A percentile compares a stretch with the other conserved stretches of the same genome.
These are phyloP conservation scores for Gomphus sp. DNA, from an alignment of 1,284 basidiomycete species.

Conservation along the genomic window DNA sequence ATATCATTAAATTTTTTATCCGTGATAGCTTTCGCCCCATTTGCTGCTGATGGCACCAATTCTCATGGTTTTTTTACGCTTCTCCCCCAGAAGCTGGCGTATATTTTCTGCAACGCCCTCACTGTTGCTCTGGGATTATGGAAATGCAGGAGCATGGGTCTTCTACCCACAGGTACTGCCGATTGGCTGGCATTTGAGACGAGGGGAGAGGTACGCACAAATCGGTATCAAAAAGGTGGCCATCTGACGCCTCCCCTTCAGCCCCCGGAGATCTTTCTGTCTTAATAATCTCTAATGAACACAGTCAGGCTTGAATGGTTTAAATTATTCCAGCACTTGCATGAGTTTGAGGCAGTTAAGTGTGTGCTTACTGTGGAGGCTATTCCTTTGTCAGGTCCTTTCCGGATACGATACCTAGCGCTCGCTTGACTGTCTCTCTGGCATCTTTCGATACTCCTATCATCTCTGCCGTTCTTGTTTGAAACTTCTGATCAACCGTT, in stretches of 20 bases:
- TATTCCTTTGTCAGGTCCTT: no score
- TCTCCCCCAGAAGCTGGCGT: constrained; percentile 57
- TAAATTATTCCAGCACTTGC: neutral
- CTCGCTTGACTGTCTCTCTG: no score
- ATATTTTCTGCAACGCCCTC: constrained; percentile 60
- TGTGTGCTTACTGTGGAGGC: neutral
- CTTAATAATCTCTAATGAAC: neutral
- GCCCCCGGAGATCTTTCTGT: neutral
- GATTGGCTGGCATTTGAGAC: constrained; percentile 92
- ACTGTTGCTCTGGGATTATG: constrained; percentile 76
- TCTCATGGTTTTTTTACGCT: constrained; percentile 43
- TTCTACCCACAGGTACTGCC: constrained; percentile 78
- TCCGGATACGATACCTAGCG: no score
- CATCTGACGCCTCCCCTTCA: neutral
- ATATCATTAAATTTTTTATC: constrained; percentile 1
- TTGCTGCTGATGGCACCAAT: constrained; percentile 44
- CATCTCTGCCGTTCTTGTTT: no score
- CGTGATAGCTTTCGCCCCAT: constrained; percentile 53
- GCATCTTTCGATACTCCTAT: no score
- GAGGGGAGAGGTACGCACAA: constrained; percentile 43
- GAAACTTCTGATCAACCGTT: no score
- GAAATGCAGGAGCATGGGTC: constrained; percentile 87
- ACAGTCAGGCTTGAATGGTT: neutral
- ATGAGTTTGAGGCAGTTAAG: neutral
- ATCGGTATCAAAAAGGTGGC: neutral